phyloP scores from a whole-genome alignment of 73 alveolate species.

The Paramecium caudatum region DNA sequence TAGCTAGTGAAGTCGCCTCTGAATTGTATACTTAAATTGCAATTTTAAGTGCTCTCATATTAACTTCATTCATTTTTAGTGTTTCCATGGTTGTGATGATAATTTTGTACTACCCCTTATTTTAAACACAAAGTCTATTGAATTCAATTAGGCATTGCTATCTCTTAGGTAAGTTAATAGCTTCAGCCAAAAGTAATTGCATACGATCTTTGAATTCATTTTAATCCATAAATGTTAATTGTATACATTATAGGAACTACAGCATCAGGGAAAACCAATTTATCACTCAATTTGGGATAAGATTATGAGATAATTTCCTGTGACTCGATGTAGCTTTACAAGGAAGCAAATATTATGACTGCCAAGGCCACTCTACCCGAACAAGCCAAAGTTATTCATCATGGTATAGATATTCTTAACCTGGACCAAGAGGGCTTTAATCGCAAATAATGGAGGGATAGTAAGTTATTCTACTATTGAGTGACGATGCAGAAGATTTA shows the following conservation, averaged over 20 bases:
- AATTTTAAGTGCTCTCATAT: constrained; percentile 19
- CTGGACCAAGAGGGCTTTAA: constrained; percentile 76
- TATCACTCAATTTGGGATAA: constrained; percentile 85
- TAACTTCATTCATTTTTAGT: background rate
- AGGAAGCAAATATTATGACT: constrained; percentile 86
- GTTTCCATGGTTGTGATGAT: background rate
- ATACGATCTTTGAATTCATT: background rate
- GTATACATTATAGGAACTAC: constrained; percentile 89
- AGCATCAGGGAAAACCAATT: constrained; percentile 91
- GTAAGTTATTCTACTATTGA: background rate
- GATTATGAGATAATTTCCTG: constrained; percentile 86
- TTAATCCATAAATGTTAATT: background rate
- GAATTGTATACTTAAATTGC: no score
- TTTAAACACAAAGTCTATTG: background rate
- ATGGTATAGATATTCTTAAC: constrained; percentile 81
- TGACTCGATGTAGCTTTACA: constrained; percentile 89
- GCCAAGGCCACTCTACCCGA: constrained; percentile 90
- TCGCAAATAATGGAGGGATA: constrained; percentile 72
- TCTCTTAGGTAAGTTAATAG: background rate
- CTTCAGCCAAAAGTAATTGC: constrained; percentile 20
- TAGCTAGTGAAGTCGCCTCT: no score
- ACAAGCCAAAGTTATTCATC: constrained; percentile 71
- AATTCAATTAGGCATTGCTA: constrained; percentile 9
- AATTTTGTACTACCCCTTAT: background rate
- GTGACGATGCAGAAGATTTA: constrained; percentile 70